Evolutionary conservation across 2,329 filamentous ascomycete species (phyloP), one percentile per base, ranked within the genome.

Genomic region (Cordyceps farinosa): DNA sequence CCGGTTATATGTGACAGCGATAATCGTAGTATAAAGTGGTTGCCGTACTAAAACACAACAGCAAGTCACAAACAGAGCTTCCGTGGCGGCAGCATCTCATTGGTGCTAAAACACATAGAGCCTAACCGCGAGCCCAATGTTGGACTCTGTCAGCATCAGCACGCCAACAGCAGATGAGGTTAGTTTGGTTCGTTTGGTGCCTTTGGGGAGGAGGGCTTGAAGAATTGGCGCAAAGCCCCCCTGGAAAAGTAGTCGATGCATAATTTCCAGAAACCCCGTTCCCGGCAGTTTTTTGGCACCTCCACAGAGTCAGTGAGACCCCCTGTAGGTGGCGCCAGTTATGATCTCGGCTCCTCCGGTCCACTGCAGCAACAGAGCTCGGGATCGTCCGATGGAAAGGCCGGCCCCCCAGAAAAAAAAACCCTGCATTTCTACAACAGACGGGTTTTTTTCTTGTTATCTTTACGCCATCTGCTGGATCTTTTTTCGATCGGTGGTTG

Each of bases 261-360:
- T 13, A 45, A 34, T 36, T 27, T 45, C 13, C 32, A 6, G 22
- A 59, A 59, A 40, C 44, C 3, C 44, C 56, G 56, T 32, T 40
- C 56, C 56, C 8, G 40, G 45, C 32, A 59, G 17, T 11, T 27
- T 13, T 7, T 3, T 17, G 38, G 15, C n/a, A 1, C 22, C 22
- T 22, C 22, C 22, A 1, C 22, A 22, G 22, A 22, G 22, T 22
- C 22, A 22, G 22, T 22, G 22, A 22, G 40, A 56, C 3, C 38
- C 45, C 56, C 32, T 32, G 22, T 27, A 15, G 17, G 56, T 59
- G 56, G 56, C 56, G 56, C 44, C 45, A 27, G 32, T 8, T 22
- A 13, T 34, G 44, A 50, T 57, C 55, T 59, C 56, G 56, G 44
- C 56, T 27, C 8, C 32, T 38, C 56, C 45, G 56, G 44, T 59